Evolutionary conservation across 257 asterid species (phyloP).

Genomic region (Cordia subcordata): DNA sequence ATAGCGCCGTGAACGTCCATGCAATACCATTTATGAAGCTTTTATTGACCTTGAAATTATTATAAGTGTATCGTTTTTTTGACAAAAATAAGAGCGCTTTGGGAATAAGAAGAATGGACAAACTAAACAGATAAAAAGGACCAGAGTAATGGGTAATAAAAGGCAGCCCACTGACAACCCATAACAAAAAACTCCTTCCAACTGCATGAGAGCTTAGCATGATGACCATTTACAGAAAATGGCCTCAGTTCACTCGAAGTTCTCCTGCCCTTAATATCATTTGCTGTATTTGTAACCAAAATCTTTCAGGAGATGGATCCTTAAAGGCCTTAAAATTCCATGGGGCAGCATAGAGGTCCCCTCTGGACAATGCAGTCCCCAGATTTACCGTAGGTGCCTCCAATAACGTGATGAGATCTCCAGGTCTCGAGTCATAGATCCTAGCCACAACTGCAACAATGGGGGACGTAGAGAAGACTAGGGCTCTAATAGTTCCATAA

Average conservation of each 20-base stretch:
- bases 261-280: slow-evolving; percentile 47
- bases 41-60: slow-evolving; percentile 40
- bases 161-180: slow-evolving; percentile 93
- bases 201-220: slow-evolving; percentile 54
- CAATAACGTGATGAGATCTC: slow-evolving; percentile 42
- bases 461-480: slow-evolving; percentile 75
- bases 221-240: slow-evolving; percentile 62
- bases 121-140: slow-evolving; percentile 35
- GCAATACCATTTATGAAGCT: slow-evolving; percentile 33
- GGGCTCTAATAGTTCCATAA: slow-evolving; percentile 47
- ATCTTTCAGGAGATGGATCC: slow-evolving; percentile 81
- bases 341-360: slow-evolving; percentile 63
- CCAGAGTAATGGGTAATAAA: slow-evolving; percentile 68
- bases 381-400: slow-evolving; percentile 62
- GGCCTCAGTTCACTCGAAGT: slow-evolving; percentile 72
- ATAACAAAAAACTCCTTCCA: slow-evolving; percentile 82
- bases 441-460: slow-evolving; percentile 67
- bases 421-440: slow-evolving; percentile 68
- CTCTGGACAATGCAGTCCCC: slow-evolving; percentile 36
- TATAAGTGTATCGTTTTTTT: slow-evolving; percentile 41
- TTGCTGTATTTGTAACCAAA: slow-evolving; percentile 67
- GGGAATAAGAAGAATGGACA: slow-evolving; percentile 55
- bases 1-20: slow-evolving; percentile 57
- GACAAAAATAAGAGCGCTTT: slow-evolving; percentile 37
- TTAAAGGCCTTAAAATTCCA: slow-evolving; percentile 76